A percentile compares a stretch with the other conserved stretches of the same genome.
Evolutionary conservation across 1,284 basidiomycete genomes (phyloP).

Genomic region (Neonothopanus nambi): DNA sequence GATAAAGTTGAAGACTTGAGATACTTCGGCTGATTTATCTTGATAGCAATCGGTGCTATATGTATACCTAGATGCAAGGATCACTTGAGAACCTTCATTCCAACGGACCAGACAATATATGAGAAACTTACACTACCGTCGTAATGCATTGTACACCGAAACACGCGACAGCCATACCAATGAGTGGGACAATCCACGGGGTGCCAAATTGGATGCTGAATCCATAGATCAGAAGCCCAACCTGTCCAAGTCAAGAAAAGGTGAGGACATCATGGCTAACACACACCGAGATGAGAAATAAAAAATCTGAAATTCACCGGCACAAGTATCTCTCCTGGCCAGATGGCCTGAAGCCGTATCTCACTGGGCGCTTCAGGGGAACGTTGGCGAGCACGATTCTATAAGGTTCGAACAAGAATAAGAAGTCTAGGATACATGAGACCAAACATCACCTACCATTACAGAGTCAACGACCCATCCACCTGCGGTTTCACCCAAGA

Average conservation of each 20-base stretch:
- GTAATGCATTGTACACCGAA: slow-evolving; percentile 11
- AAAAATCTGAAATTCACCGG: not conserved
- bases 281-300: no score
- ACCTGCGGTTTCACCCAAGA: slow-evolving; percentile 7
- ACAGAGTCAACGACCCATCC: slow-evolving; percentile 8
- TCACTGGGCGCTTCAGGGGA: slow-evolving; percentile 1
- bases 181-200: slow-evolving; percentile 6
- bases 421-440: not conserved
- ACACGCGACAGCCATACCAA: slow-evolving; percentile 8
- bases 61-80: slow-evolving; percentile 3
- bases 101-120: not conserved
- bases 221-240: slow-evolving; percentile 5
- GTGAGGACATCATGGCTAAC: not conserved
- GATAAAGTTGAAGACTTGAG: slow-evolving; percentile 9
- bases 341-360: slow-evolving; percentile 6
- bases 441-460: not conserved
- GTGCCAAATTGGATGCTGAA: slow-evolving; percentile 7
- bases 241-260: not conserved
- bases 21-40: slow-evolving; percentile 5
- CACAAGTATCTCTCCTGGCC: slow-evolving; percentile 9
- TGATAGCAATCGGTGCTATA: slow-evolving; percentile 5
- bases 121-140: not conserved
- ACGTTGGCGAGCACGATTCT: slow-evolving; percentile 8
- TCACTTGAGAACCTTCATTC: not conserved
- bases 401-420: no score